Conservation (phyloP, 139 green algal species). For the Zygnema cylindricum region DNA sequence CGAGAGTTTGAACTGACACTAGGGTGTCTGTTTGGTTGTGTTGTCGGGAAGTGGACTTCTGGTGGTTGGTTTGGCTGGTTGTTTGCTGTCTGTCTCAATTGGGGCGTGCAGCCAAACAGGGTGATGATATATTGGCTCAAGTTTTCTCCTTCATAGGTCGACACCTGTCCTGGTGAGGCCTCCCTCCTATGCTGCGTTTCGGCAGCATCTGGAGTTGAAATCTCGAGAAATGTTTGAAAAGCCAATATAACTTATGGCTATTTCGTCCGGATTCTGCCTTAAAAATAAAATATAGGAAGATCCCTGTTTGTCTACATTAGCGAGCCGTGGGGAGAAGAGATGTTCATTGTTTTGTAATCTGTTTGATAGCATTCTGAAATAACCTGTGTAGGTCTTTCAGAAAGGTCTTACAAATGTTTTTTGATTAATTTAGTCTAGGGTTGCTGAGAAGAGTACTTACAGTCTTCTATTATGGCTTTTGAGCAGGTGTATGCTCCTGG, state of each 20-base stretch:
- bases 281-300: not conserved
- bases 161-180: not conserved
- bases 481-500: conserved; percentile 18
- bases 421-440: not conserved
- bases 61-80: too few relatives aligned
- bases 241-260: not conserved
- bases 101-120: too few relatives aligned
- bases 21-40: too few relatives aligned
- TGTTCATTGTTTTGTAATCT: not conserved
- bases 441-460: not conserved
- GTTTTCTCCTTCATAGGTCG: too few relatives aligned
- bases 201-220: not conserved
- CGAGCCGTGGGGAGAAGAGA: not conserved
- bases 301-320: not conserved
- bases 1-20: not conserved
- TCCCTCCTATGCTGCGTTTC: not conserved
- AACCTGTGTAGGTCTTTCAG: not conserved
- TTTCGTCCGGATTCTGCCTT: not conserved
- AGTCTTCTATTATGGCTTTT: not conserved
- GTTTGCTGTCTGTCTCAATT: too few relatives aligned
- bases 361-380: not conserved
- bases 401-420: not conserved
- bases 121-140: too few relatives aligned
- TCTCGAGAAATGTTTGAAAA: not conserved
- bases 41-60: too few relatives aligned